phyloP scores from a whole-genome alignment of 257 asterid genomes.

The Lithospermum erythrorhizon region DNA sequence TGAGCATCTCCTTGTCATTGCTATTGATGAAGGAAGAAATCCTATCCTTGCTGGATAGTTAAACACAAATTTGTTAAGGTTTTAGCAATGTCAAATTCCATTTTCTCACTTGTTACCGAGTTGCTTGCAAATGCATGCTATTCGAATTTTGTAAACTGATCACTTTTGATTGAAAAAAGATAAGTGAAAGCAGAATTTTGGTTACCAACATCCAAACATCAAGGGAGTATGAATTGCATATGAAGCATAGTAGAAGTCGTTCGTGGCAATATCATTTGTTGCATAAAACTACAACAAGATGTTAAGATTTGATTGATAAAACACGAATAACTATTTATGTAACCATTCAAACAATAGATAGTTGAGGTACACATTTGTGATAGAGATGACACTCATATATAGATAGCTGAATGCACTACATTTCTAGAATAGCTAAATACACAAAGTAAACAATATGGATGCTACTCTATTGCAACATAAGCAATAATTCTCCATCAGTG shows the following conservation, averaged over 20 bases:
- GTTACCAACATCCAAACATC: neutral
- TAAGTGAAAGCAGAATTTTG: neutral
- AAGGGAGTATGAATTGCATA: too few species aligned
- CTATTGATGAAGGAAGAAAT: constrained; percentile 84
- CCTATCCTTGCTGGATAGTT: constrained; percentile 70
- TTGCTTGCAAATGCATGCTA: neutral
- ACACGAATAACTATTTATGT: neutral
- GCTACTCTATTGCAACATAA: constrained; percentile 4
- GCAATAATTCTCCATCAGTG: neutral
- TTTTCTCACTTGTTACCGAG: neutral
- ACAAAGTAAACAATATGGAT: constrained; percentile 8
- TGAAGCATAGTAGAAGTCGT: too few species aligned
- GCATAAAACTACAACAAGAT: too few species aligned
- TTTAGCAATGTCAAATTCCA: too few species aligned
- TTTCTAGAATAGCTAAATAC: neutral
- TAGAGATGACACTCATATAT: neutral
- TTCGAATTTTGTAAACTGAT: neutral
- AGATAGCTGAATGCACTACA: neutral
- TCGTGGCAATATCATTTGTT: too few species aligned
- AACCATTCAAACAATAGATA: neutral
- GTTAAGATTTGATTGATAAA: too few species aligned
- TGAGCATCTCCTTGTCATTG: constrained; percentile 52
- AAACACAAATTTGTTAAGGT: neutral
- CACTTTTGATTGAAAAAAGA: neutral
- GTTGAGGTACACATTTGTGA: neutral